phyloP scores from a whole-genome alignment of 176 grass and related monocot species.

The Echinochloa phyllopogon region DNA sequence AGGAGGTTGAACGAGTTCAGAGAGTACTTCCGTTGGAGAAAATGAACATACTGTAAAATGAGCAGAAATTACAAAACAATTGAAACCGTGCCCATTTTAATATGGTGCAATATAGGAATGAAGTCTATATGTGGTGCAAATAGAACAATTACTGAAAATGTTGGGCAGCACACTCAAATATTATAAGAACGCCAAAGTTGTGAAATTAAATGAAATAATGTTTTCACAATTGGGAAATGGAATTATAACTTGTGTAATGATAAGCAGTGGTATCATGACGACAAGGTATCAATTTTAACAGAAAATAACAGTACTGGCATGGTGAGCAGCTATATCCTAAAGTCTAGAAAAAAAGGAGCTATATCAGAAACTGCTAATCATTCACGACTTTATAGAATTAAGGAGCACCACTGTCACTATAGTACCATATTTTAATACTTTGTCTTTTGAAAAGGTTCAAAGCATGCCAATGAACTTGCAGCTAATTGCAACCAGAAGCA shows the following conservation, averaged over 20 bases:
- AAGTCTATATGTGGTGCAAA: neutral
- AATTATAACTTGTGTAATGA: neutral
- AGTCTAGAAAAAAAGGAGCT: neutral
- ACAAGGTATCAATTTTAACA: neutral
- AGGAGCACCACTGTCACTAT: neutral
- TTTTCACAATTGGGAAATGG: neutral
- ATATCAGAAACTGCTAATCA: neutral
- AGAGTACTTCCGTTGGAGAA: slow-evolving; percentile 72
- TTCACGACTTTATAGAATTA: neutral
- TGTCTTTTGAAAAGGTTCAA: neutral
- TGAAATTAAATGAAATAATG: slow-evolving; percentile 2
- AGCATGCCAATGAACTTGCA: neutral
- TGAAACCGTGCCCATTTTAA: neutral
- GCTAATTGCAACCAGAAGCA: neutral
- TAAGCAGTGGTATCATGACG: neutral
- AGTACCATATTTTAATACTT: neutral
- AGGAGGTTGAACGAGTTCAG: slow-evolving; percentile 85
- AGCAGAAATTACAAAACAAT: slow-evolving; percentile 34
- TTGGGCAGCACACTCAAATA: neutral
- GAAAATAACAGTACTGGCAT: neutral
- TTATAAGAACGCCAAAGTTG: neutral
- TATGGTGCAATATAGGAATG: neutral
- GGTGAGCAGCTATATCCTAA: neutral
- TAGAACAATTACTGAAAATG: slow-evolving; percentile 14
- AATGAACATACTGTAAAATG: slow-evolving; percentile 73